Evolutionary conservation across 169 alveolate species (phyloP).

Genomic region (Plasmodium coatneyi): DNA sequence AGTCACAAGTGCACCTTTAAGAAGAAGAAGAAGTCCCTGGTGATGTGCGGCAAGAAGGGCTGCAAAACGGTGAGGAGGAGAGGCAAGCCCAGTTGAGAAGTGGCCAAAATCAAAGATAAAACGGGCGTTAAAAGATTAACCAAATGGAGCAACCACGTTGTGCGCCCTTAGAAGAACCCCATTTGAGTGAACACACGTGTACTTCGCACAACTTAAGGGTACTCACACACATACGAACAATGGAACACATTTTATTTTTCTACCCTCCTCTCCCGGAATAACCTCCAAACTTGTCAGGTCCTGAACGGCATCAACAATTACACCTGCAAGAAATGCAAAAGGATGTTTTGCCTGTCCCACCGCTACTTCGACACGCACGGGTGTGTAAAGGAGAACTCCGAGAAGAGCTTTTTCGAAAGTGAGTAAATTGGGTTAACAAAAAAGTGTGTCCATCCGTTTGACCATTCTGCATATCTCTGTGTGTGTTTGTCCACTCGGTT

Average conservation of each 20-base stretch:
- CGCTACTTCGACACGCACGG: slow-evolving; percentile 25
- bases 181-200: background rate
- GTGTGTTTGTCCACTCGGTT: background rate
- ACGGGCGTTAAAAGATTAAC: background rate
- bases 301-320: slow-evolving; percentile 59
- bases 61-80: slow-evolving; percentile 45
- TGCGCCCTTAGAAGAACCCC: background rate
- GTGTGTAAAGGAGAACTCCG: slow-evolving; percentile 1
- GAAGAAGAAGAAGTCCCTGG: slow-evolving; percentile 32
- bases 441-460: background rate
- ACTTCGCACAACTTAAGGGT: background rate
- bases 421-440: background rate
- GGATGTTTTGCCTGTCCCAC: slow-evolving; percentile 49
- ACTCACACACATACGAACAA: background rate
- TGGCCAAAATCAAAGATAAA: background rate
- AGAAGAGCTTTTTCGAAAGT: slow-evolving; percentile 50
- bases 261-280: background rate
- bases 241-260: background rate
- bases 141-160: background rate
- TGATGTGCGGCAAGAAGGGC: slow-evolving; percentile 27
- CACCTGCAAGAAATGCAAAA: slow-evolving; percentile 55
- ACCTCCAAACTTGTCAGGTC: slow-evolving; percentile 8
- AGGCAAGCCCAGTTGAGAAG: background rate
- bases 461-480: background rate
- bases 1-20: slow-evolving; percentile 37